phyloP scores from a whole-genome alignment of 1,284 basidiomycete species.

The Chondrostereum purpureum region DNA sequence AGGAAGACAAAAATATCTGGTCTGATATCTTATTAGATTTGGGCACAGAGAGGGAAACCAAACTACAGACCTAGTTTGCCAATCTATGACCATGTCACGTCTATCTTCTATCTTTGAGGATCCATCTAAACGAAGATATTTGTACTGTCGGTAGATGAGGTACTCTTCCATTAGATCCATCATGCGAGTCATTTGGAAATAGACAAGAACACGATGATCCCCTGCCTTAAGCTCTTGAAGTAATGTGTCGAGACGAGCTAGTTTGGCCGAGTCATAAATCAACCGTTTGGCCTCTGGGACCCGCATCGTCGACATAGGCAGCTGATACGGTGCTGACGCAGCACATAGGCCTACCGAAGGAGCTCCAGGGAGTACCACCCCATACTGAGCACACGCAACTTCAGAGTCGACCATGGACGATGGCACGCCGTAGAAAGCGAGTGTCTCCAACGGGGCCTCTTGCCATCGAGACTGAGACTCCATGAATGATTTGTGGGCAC shows the following conservation, averaged over 20 bases:
- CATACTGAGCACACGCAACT: slow-evolving; percentile 45
- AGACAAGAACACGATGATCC: slow-evolving; percentile 93
- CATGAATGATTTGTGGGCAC: slow-evolving; percentile 74
- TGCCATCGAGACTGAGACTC: slow-evolving; percentile 60
- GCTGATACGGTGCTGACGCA: slow-evolving; percentile 65
- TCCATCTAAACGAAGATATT: slow-evolving; percentile 94
- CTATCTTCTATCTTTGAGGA: slow-evolving; percentile 94
- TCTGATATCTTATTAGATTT: slow-evolving; percentile 32
- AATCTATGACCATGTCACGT: slow-evolving; percentile 98
- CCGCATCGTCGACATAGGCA: slow-evolving; percentile 83
- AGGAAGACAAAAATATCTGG: slow-evolving; percentile 95
- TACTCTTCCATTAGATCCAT: slow-evolving; percentile 99
- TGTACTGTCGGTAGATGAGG: slow-evolving; percentile 95
- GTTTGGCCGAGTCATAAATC: slow-evolving; percentile 95
- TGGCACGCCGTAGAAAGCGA: slow-evolving; percentile 85
- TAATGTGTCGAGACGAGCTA: slow-evolving; percentile 84
- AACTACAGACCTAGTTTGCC: slow-evolving; percentile 85
- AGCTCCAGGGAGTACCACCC: slow-evolving; percentile 53
- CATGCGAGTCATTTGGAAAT: slow-evolving; percentile 99
- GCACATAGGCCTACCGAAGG: slow-evolving; percentile 66
- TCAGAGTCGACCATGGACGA: slow-evolving; percentile 59
- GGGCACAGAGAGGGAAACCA: slow-evolving; percentile 9
- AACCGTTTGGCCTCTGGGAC: slow-evolving; percentile 95
- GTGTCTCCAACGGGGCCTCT: slow-evolving; percentile 65
- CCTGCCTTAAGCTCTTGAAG: slow-evolving; percentile 90